Evolutionary conservation across 495 filamentous ascomycete species (phyloP).

Genomic region (Thermochaetoides thermophila): DNA sequence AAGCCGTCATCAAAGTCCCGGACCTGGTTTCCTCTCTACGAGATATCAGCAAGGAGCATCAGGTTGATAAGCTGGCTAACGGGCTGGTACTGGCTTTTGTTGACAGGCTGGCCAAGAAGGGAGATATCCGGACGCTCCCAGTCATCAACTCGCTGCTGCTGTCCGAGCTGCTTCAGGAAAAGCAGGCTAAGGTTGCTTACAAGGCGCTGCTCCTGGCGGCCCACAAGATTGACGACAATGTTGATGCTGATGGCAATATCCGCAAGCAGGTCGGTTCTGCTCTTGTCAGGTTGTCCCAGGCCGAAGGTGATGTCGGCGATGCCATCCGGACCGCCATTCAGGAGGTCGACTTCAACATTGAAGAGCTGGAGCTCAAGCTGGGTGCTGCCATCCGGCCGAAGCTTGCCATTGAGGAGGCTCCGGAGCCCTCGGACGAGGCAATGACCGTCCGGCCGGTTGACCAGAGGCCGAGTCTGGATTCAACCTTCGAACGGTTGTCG

Average conservation of each 20-base stretch:
- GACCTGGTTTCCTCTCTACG: slow-evolving; percentile 41
- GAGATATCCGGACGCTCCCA: slow-evolving; percentile 39
- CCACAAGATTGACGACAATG: slow-evolving; percentile 34
- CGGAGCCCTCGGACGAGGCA: slow-evolving; percentile 41
- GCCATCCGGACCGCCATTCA: slow-evolving; percentile 44
- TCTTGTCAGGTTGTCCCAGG: slow-evolving; percentile 45
- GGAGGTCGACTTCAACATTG: slow-evolving; percentile 48
- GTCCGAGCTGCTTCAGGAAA: slow-evolving; percentile 42
- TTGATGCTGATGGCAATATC: slow-evolving; percentile 31
- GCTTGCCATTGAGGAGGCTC: slow-evolving; percentile 16
- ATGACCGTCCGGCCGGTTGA: slow-evolving; percentile 18
- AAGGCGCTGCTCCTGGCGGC: slow-evolving; percentile 43
- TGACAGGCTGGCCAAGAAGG: slow-evolving; percentile 45
- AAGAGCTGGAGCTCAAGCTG: slow-evolving; percentile 54
- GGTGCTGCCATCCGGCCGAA: slow-evolving; percentile 45
- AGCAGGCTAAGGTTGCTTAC: slow-evolving; percentile 46
- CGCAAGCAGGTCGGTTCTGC: slow-evolving; percentile 49
- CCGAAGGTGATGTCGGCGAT: slow-evolving; percentile 35
- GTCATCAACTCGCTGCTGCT: slow-evolving; percentile 48
- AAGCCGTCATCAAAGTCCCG: slow-evolving; percentile 49
- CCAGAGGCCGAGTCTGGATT: slow-evolving; percentile 9
- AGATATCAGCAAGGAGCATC: slow-evolving; percentile 47
- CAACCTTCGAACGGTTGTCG: slow-evolving; percentile 14
- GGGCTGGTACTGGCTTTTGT: slow-evolving; percentile 55
- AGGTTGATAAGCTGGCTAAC: slow-evolving; percentile 57